Evolutionary conservation across 1,139 yeast genomes (phyloP), one percentile per base, ranked within the genome.

Genomic region (Protomyces inundatus): DNA sequence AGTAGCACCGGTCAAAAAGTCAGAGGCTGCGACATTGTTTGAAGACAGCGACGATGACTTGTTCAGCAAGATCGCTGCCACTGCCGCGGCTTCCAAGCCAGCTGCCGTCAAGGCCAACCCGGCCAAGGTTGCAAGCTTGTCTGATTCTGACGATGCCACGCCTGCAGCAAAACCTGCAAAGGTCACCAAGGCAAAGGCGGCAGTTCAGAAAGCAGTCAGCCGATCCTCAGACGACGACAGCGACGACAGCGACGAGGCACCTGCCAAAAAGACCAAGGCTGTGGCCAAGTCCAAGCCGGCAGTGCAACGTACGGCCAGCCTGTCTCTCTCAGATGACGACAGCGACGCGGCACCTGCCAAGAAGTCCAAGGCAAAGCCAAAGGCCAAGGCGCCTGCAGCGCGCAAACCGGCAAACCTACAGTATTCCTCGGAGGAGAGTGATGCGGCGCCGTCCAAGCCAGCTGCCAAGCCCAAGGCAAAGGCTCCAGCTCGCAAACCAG

Each of bases 41-140:
- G 45, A 56, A 33, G 66, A 64, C 54, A 55, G 61, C 50, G 60
- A 57, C 32, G 66, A 58, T 30, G 58, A 60, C 54, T 46, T 54
- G 57, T 54, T 57, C 40, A 55, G 40, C 23, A 30, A 55, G 39
- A 61, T 50, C 10, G 55, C 33, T 6, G 30, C 57, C 9, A 54
- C 52, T 34, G 36, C 53, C 33, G 46, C 46, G 30, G 10, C 55
- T n/a, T 10, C 65, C 39, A 36, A 30, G 36, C 14, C 40, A 10
- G 34, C 39, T 7, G 23, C 23, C 23, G 64, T 32, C 33, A 35
- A 53, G 35, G 54, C 54, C 1, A 50, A 50, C 12, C 53, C 53
- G 7, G 37, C 37, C 12, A 42, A 42, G 32, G 32, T 9, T 4
- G 30, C 16, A 5, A 42, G 48, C 48, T 42, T 42, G 10, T 42